Base-by-base conservation (phyloP, 2,329 filamentous ascomycete species). In the Aspergillus tamarii region DNA sequence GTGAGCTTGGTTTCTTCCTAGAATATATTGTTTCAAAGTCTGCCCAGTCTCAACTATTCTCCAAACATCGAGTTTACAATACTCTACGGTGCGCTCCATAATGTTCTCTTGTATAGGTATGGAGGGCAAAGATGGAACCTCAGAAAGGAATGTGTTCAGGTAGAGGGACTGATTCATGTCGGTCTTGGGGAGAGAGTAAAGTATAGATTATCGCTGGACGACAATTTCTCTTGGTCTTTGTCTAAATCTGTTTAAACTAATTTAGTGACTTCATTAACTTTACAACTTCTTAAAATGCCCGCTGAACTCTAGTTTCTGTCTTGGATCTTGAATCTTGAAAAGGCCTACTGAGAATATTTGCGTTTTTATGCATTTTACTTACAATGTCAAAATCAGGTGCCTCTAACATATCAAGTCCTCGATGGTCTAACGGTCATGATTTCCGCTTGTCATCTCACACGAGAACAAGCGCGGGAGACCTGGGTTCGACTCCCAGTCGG, bases 361-460 rank as follows among this genome's bases (percentile, higher is more conserved):
- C 32, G 4, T 34, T 1, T 34, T 34, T 1, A 0, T 14, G 4
- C 1, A 1, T 5, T 6, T 14, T 4, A 1, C 5, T n/a, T 4
- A n/a, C 9, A 4, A n/a, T n/a, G 19, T n/a, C 39, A 43, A n/a
- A n/a, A 10, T 5, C 1, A 9, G 7, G 0, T 0, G 7, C 4
- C 7, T 4, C 6, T 4, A 19, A 9, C 5, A 11, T 45, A 23
- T 26, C 5, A 39, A 39, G 2, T 81, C 67, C 62, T 64, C 62
- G 57, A 63, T 66, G 57, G 62, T 64, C 62, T 64, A 64, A 64
- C 62, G 62, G 62, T 61, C 59, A 64, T 64, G 62, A 64, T 64
- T 64, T 64, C 62, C 62, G 62, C 62, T 64, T 64, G 62, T 64
- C 62, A 64, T 56, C 50, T n/a, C 30, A 11, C 11, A n/a, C 28